These are phyloP conservation scores for Rhododendron simsii DNA, from an alignment of 148 eudicot species.

Conservation along the genomic window DNA sequence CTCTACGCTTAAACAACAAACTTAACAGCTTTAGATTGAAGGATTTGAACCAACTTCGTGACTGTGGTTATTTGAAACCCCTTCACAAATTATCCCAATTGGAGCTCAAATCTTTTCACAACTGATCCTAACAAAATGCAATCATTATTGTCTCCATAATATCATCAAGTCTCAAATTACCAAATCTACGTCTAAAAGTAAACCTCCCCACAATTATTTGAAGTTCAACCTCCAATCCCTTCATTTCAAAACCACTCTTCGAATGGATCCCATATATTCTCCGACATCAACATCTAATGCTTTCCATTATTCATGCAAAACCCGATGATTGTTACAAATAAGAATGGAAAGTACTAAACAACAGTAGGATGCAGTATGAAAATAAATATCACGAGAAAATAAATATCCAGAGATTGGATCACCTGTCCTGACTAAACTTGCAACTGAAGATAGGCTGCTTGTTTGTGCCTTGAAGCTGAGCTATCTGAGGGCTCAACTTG, in stretches of 20 bases:
- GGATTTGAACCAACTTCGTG: neutral
- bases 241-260: neutral
- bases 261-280: neutral
- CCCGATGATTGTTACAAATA: neutral
- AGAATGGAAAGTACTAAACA: neutral
- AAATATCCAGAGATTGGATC: neutral
- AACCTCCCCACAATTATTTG: neutral
- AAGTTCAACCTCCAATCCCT: neutral
- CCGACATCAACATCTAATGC: neutral
- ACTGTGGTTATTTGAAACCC: neutral
- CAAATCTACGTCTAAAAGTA: neutral
- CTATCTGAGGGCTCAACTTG: slow-evolving; percentile 53
- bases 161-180: neutral
- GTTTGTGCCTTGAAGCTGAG: slow-evolving; percentile 49
- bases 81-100: neutral
- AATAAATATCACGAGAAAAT: neutral
- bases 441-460: slow-evolving; percentile 62
- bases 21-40: neutral
- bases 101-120: neutral
- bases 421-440: slow-evolving; percentile 63
- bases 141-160: neutral
- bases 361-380: neutral
- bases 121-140: neutral
- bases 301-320: neutral
- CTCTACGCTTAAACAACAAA: neutral